Evolutionary conservation across 257 asterid species (phyloP).

Genomic region (Solanum bulbocastanum): DNA sequence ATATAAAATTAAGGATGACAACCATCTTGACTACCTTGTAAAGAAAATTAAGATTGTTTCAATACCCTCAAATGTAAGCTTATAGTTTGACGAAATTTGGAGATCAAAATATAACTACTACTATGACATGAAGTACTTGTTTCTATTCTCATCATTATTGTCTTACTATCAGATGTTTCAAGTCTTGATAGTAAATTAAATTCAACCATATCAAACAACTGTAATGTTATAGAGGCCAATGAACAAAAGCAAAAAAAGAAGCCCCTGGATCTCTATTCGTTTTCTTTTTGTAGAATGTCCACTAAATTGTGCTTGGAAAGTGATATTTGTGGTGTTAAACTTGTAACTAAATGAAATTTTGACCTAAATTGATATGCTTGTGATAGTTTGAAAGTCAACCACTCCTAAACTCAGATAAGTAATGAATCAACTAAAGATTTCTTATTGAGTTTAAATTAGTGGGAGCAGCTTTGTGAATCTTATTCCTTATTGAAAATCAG

Average conservation of each 20-base stretch:
- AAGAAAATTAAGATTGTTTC: too few species aligned
- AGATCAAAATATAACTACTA: background rate
- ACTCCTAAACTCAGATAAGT: slow-evolving; percentile 71
- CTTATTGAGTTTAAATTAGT: slow-evolving; percentile 39
- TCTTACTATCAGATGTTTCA: slow-evolving; percentile 27
- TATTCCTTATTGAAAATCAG: too few species aligned
- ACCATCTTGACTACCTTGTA: too few species aligned
- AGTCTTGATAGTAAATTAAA: slow-evolving; percentile 27
- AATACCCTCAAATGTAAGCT: too few species aligned
- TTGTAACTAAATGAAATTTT: too few species aligned
- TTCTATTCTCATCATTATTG: slow-evolving; percentile 51
- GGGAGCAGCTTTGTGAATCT: slow-evolving; percentile 47
- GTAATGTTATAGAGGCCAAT: slow-evolving; percentile 10
- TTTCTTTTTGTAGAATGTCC: slow-evolving; percentile 58
- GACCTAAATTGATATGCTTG: too few species aligned
- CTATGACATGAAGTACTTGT: slow-evolving; percentile 47
- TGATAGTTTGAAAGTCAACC: slow-evolving; percentile 22
- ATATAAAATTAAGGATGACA: too few species aligned
- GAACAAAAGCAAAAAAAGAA: slow-evolving; percentile 23
- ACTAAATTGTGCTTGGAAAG: slow-evolving; percentile 10
- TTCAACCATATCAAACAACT: slow-evolving; percentile 52
- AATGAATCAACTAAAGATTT: slow-evolving; percentile 54
- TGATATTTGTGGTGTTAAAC: too few species aligned
- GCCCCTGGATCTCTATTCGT: slow-evolving; percentile 51
- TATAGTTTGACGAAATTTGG: background rate